Conservation (phyloP, 2,329 filamentous ascomycete species). For the Chaetomium globosum region DNA sequence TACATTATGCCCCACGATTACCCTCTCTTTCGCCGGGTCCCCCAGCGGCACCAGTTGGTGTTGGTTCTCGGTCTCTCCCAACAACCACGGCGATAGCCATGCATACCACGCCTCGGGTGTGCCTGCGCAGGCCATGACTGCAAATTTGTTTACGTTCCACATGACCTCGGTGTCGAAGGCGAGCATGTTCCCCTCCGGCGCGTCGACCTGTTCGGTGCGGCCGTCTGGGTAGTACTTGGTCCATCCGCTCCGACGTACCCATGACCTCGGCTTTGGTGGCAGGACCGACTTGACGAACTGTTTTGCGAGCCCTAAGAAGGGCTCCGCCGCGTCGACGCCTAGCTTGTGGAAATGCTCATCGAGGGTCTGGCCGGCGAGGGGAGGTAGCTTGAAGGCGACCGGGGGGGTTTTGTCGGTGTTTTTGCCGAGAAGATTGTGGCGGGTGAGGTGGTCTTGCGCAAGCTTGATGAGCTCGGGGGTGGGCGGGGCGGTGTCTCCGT, state of each 20-base stretch:
- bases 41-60: conserved; percentile 86
- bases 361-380: conserved; percentile 74
- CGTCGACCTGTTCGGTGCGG: conserved; percentile 67
- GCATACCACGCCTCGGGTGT: conserved; percentile 93
- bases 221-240: conserved; percentile 86
- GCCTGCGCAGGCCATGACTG: conserved; percentile 94
- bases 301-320: conserved; percentile 75
- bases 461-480: conserved; percentile 71
- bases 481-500: conserved; percentile 58
- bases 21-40: conserved; percentile 68
- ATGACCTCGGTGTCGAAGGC: conserved; percentile 97
- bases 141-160: conserved; percentile 89
- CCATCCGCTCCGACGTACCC: conserved; percentile 83
- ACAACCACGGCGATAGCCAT: conserved; percentile 93
- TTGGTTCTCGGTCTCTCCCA: conserved; percentile 76
- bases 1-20: conserved; percentile 92
- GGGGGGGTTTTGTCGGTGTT: conserved; percentile 76
- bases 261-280: conserved; percentile 65
- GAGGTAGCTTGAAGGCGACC: conserved; percentile 83
- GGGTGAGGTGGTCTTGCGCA: conserved; percentile 76
- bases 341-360: conserved; percentile 95
- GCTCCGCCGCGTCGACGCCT: conserved; percentile 82
- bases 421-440: conserved; percentile 88
- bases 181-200: conserved; percentile 78
- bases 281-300: conserved; percentile 67